phyloP scores from a whole-genome alignment of 257 asterid species.

The Datura wrightii region DNA sequence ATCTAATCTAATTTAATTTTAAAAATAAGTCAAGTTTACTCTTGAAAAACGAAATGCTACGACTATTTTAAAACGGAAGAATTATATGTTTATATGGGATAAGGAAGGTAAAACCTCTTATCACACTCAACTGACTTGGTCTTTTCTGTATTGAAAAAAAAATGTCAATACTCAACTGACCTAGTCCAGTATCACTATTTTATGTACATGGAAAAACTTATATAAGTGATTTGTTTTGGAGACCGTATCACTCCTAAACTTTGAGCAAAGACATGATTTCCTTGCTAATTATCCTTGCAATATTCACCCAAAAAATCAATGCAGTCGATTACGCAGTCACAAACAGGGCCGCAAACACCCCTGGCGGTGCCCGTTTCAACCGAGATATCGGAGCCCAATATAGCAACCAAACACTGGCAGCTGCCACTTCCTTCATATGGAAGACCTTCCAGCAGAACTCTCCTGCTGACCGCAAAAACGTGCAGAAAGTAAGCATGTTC shows the following conservation, averaged over 20 bases:
- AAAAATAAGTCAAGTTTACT: too few species aligned
- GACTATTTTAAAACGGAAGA: too few species aligned
- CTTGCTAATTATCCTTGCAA: background rate
- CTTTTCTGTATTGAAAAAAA: background rate
- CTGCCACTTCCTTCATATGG: conserved; percentile 48
- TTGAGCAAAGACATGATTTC: too few species aligned
- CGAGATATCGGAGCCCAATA: conserved; percentile 52
- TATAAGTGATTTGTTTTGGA: too few species aligned
- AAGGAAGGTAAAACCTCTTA: background rate
- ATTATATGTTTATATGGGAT: too few species aligned
- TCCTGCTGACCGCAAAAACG: conserved; percentile 41
- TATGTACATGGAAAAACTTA: background rate
- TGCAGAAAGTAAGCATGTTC: conserved; percentile 44
- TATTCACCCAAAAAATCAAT: conserved; percentile 29
- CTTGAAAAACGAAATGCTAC: too few species aligned
- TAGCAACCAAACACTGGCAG: conserved; percentile 32
- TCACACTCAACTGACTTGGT: background rate
- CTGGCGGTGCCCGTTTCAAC: conserved; percentile 58
- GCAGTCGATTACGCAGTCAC: conserved; percentile 51
- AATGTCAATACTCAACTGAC: background rate
- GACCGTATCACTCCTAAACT: too few species aligned
- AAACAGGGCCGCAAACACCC: conserved; percentile 51
- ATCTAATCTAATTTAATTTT: too few species aligned
- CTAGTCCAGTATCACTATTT: background rate
- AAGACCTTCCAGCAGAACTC: conserved; percentile 49